Base-by-base conservation (phyloP, 257 asterid genomes). In the Solanum clarkiae region DNA sequence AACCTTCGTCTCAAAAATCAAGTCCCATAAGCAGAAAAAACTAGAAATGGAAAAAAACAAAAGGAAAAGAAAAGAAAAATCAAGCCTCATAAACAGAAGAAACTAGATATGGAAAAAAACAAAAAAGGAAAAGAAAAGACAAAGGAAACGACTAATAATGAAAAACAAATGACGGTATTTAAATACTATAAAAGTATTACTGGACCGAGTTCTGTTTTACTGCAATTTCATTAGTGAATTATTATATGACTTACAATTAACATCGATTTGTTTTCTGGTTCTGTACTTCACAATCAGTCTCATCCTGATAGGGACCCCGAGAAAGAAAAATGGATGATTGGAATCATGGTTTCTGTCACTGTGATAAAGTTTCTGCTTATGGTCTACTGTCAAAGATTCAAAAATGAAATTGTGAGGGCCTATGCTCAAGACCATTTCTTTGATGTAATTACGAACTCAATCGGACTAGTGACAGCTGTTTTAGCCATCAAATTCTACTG, bases 381-480 rank as follows among this genome's bases (percentile, higher is more conserved):
- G 98, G 2, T 94, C 7, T 96, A 96, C 75, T 96, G 98, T 88
- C 95, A 92, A 44, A 90, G 94, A 83, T 96, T 96, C 88, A 91
- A 93, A 86, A 93, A 93, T 86, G 96, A 92, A 87, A 94, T 96
- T 0, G 95, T 94, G 10, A 86, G 91, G 88, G 96, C 99, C 40
- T 96, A 96, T 83, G 98, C 99, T 13, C 98, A 94, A 88, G 99
- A 96, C 81, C 99, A 96, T 87, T 88, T 96, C 20, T 96, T 94
- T 45, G 99, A 96, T 74, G 98, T 96, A 70, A 72, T 96, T 87
- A 96, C 99, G 87, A 96, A 96, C 89, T 93, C 98, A 17, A 84
- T 94, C 7, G 99, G 98, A 63, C 85, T 96, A 80, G 93, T 69
- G 51, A 86, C 98, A 8, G 98, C 98, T 15, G 93, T 93, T 22